A percentile compares a stretch with the other conserved stretches of the same genome.
Conservation (phyloP, 345 rosid genomes). For the Euphorbia lathyris region DNA sequence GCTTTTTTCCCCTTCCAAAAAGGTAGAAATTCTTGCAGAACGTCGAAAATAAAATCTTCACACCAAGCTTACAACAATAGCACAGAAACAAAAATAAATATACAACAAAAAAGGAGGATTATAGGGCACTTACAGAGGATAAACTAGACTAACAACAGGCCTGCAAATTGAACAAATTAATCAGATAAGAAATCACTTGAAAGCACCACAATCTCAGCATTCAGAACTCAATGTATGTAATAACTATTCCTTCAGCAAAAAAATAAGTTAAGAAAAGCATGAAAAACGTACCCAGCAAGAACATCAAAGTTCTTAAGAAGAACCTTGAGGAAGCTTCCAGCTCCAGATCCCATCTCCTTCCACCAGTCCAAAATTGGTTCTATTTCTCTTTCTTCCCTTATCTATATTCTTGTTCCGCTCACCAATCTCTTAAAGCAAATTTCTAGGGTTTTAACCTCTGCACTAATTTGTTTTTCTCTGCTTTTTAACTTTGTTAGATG, state of each 20-base stretch:
- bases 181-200: not conserved
- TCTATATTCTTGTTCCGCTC: not conserved
- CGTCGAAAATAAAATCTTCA: not conserved
- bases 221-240: too few relatives aligned
- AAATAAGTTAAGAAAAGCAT: not conserved
- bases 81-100: not conserved
- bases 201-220: not conserved
- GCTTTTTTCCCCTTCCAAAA: too few relatives aligned
- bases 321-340: slow-evolving; percentile 63
- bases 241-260: not conserved
- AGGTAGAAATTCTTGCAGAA: not conserved
- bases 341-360: slow-evolving; percentile 69
- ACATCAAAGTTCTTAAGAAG: slow-evolving; percentile 74
- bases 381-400: not conserved
- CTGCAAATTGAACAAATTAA: slow-evolving; percentile 42
- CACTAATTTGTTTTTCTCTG: not conserved
- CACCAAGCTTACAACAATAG: not conserved
- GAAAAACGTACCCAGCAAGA: slow-evolving; percentile 70
- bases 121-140: slow-evolving; percentile 75
- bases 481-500: not conserved
- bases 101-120: not conserved
- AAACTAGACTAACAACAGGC: slow-evolving; percentile 85
- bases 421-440: not conserved
- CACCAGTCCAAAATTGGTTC: not conserved
- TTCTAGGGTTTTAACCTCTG: not conserved